phyloP scores from a whole-genome alignment of 257 asterid species.

The Penstemon eatonii region DNA sequence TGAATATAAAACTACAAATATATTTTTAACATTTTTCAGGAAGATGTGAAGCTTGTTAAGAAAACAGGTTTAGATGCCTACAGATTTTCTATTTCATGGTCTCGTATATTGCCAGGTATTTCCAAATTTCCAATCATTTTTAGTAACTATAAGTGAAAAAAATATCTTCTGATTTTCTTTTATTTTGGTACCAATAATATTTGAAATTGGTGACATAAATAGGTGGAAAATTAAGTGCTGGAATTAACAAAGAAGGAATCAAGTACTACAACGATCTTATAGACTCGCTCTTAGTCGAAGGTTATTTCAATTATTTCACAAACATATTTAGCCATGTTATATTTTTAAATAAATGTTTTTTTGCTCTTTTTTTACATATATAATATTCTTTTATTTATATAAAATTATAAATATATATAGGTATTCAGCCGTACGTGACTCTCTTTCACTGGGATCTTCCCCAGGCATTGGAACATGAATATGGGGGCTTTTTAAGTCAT shows the following conservation, averaged over 20 bases:
- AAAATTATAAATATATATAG: conserved; percentile 16
- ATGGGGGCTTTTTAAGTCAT: conserved; percentile 36
- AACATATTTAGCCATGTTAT: neutral
- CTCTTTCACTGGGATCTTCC: conserved; percentile 44
- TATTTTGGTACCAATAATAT: neutral
- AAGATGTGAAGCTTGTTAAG: conserved; percentile 7
- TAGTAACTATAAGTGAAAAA: neutral
- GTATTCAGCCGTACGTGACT: conserved; percentile 38
- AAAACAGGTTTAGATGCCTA: conserved; percentile 18
- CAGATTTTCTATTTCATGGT: conserved; percentile 39
- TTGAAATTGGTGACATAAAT: neutral
- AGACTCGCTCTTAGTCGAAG: conserved; percentile 25
- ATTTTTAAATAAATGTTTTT: neutral
- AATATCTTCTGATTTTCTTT: neutral
- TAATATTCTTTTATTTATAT: neutral
- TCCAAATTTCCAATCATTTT: neutral
- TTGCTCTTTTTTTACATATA: neutral
- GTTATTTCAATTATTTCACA: conserved; percentile 1
- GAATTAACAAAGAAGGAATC: conserved; percentile 22
- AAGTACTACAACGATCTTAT: conserved; percentile 32
- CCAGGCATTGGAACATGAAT: conserved; percentile 37
- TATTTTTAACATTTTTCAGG: conserved; percentile 9
- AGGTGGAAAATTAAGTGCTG: conserved; percentile 31
- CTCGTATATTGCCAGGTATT: conserved; percentile 33
- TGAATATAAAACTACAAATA: too few species aligned